Base-by-base conservation (phyloP, 1,139 yeast genomes). In the Hanseniaspora gamundiae region DNA sequence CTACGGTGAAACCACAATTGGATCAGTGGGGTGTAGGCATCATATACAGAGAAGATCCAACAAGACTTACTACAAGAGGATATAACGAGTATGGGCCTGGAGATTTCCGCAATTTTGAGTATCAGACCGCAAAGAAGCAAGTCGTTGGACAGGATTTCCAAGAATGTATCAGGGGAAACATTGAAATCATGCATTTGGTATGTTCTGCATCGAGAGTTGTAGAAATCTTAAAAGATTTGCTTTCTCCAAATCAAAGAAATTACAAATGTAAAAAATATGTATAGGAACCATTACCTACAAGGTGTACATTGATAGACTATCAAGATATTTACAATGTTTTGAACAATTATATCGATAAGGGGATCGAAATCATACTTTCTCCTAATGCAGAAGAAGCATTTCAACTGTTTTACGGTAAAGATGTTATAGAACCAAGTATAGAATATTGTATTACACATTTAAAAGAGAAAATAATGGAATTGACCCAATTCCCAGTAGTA, bases 241-340 rank as follows among this genome's bases (percentile, higher is more conserved):
- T 31, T 11, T 45, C 47, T 3, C n/a, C n/a, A n/a, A n/a, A n/a
- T n/a, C 39, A 54, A 46, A 45, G 36, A 21, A 27, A 38, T 41
- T n/a, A 51, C 48, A n/a, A 53, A 56, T 26, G 58, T 49, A 44
- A 47, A 1, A 73, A 80, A 2, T 56, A 70, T 8, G 72, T 84
- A 0, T 88, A 88, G 78, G 97, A 88, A 60, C 96, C 96, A 0
- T 73, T 84, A 9, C 96, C 96, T 0, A 82, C 78, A 46, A 74
- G 73, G 21, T 85, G 95, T 56, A 60, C 60, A 0, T 69, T 74
- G 1, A 76, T 69, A 36, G 70, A 75, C 47, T 65, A 71, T 36
- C 56, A 56, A 0, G 59, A 57, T 1, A 69, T 83, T 45, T 47
- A 60, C 1, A 47, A 54, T 4, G 64, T 77, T 3, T 59, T 84